Percentiles rank a stretch among this genome's conserved stretches.
phyloP scores from a whole-genome alignment of 129 eudicot genomes.

The Mikania micrantha region DNA sequence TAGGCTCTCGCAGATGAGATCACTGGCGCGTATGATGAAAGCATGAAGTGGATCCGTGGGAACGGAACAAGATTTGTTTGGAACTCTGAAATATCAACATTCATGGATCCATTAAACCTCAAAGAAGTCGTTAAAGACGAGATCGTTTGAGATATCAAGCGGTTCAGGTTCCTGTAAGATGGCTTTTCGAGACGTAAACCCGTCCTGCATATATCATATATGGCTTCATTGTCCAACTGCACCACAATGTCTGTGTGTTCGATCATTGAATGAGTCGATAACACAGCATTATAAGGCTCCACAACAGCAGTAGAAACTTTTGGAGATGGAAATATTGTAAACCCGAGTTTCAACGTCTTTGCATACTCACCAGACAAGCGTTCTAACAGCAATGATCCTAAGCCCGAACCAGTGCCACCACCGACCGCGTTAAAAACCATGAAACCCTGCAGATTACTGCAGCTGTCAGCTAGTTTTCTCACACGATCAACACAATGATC shows the following conservation, averaged over 20 bases:
- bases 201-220: slow-evolving; percentile 54
- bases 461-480: slow-evolving; percentile 63
- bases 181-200: slow-evolving; percentile 54
- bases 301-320: slow-evolving; percentile 74
- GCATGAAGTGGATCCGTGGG: slow-evolving; percentile 80
- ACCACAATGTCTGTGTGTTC: slow-evolving; percentile 65
- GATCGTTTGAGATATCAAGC: slow-evolving; percentile 60
- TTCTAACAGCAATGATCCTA: slow-evolving; percentile 47
- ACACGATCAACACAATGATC: slow-evolving; percentile 67
- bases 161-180: slow-evolving; percentile 63
- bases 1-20: slow-evolving; percentile 55
- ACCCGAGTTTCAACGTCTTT: slow-evolving; percentile 53
- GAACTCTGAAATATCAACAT: slow-evolving; percentile 66
- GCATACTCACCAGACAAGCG: slow-evolving; percentile 57
- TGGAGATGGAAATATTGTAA: slow-evolving; percentile 66
- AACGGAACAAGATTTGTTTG: slow-evolving; percentile 77
- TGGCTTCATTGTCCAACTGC: slow-evolving; percentile 58
- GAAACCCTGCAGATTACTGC: slow-evolving; percentile 75
- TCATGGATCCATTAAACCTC: slow-evolving; percentile 72
- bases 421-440: slow-evolving; percentile 65
- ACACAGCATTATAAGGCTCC: slow-evolving; percentile 62
- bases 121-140: slow-evolving; percentile 68
- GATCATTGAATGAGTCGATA: slow-evolving; percentile 55
- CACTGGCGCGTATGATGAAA: slow-evolving; percentile 72
- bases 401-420: slow-evolving; percentile 63